Evolutionary conservation across 805 yeast species (phyloP), one percentile per base, ranked within the genome.

Genomic region (Starmerella vaccinii): DNA sequence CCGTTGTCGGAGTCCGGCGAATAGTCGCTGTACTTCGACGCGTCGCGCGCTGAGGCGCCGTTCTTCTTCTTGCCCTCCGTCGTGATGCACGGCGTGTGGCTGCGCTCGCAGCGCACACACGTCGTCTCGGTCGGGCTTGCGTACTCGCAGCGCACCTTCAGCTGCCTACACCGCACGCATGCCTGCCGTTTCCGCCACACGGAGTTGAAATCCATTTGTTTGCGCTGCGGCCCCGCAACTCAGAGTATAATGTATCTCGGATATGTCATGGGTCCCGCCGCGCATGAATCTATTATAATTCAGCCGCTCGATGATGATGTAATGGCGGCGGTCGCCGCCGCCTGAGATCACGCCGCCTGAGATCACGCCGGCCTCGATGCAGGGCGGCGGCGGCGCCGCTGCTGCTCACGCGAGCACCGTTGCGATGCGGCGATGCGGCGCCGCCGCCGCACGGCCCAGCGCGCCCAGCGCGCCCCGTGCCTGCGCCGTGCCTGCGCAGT

Each of bases 141-240:
- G 50, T 58, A 61, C 43, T 61, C 63, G 49, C 65, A 61, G n/a
- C 65, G 56, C 22, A 57, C 61, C 37, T 61, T 61, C 18, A 59
- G 59, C 16, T 59, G 55, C 6, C 64, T 53, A 53, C 65, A 61
- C 8, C 63, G 56, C 41, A 56, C 55, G 44, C 65, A 61, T 1
- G 65, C 65, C 32, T 53, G 55, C 16, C 62, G 52, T 33, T 57
- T 57, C 13, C 65, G 57, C 65, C 65, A 61, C 22, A 52, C 52
- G 9, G 51, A 41, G 29, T 46, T 49, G 49, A 57, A 56, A 9
- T 52, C 53, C 48, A 46, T 49, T 37, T 7, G 13, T 12, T 37
- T n/a, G 13, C 10, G n/a, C 40, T 21, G 16, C 8, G n/a, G 21
- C 19, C 40, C 40, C n/a, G n/a, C n/a, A n/a, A n/a, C n/a, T n/a